Evolutionary conservation across 2,329 filamentous ascomycete genomes (phyloP).

Genomic region (Botrytis aclada): DNA sequence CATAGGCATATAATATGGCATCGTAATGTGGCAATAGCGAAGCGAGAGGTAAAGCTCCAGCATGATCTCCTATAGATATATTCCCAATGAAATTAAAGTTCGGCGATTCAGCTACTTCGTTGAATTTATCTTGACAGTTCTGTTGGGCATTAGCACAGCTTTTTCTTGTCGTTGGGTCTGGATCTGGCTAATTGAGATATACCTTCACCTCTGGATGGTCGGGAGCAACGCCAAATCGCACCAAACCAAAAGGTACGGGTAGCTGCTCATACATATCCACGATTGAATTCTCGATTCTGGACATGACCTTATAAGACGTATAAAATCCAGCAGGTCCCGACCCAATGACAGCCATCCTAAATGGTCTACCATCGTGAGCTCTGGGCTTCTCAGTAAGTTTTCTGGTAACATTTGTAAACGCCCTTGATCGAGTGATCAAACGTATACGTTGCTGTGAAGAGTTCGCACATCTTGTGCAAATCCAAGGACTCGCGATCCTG

Average conservation of each 20-base stretch:
- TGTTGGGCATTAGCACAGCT: constrained; percentile 40
- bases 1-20: constrained; percentile 88
- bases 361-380: constrained; percentile 45
- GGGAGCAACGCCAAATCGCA: constrained; percentile 92
- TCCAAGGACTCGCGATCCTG: constrained; percentile 26
- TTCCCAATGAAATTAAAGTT: constrained; percentile 92
- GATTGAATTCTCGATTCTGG: constrained; percentile 64
- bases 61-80: constrained; percentile 65
- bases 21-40: constrained; percentile 80
- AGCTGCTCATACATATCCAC: constrained; percentile 97
- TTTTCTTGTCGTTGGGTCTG: constrained; percentile 7
- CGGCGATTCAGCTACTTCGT: constrained; percentile 77
- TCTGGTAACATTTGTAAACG: constrained; percentile 13
- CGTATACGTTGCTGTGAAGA: constrained; percentile 18
- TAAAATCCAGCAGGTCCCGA: constrained; percentile 97
- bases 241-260: constrained; percentile 88
- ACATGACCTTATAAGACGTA: constrained; percentile 80
- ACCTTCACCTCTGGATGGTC: constrained; percentile 99
- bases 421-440: constrained; percentile 1
- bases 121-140: constrained; percentile 95
- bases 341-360: constrained; percentile 83
- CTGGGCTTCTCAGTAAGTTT: constrained; percentile 30
- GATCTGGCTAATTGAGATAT: constrained; percentile 8
- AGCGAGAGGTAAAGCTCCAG: constrained; percentile 58
- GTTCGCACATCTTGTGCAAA: constrained; percentile 32